phyloP scores from a whole-genome alignment of 306 rosid species.

The Ceratonia siliqua region DNA sequence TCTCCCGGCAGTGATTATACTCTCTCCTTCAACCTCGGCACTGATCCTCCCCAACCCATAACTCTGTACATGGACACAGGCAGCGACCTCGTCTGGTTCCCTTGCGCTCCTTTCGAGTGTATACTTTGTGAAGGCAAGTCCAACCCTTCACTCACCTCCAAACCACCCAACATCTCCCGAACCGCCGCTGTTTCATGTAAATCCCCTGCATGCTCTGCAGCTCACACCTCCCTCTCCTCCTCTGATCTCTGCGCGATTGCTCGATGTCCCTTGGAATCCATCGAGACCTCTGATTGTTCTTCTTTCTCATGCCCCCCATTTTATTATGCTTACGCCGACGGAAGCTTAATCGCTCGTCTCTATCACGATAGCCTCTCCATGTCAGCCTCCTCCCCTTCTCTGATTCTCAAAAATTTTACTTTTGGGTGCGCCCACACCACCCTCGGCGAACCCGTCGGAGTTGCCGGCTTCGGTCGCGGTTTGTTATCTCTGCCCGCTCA shows the following conservation, averaged over 20 bases:
- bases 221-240: constrained; percentile 51
- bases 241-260: constrained; percentile 81
- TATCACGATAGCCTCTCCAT: constrained; percentile 44
- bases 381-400: constrained; percentile 49
- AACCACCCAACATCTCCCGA: constrained; percentile 43
- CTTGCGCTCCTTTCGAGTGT: constrained; percentile 83
- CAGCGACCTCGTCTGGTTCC: constrained; percentile 90
- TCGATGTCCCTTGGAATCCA: constrained; percentile 64
- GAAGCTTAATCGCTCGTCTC: constrained; percentile 72
- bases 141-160: constrained; percentile 33
- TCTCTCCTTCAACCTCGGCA: constrained; percentile 60
- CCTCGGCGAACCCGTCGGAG: constrained; percentile 80
- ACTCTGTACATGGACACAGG: constrained; percentile 93
- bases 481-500: constrained; percentile 75
- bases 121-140: constrained; percentile 81
- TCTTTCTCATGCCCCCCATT: constrained; percentile 67
- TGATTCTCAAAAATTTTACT: constrained; percentile 60
- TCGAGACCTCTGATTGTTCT: constrained; percentile 68
- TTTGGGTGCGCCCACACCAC: constrained; percentile 85
- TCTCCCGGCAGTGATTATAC: constrained; percentile 84
- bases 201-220: constrained; percentile 71
- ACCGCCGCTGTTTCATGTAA: constrained; percentile 55
- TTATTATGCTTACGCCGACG: constrained; percentile 87
- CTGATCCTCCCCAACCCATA: constrained; percentile 47
- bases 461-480: constrained; percentile 92